phyloP scores from a whole-genome alignment of 148 eudicot species.

The Euryodendron excelsum region DNA sequence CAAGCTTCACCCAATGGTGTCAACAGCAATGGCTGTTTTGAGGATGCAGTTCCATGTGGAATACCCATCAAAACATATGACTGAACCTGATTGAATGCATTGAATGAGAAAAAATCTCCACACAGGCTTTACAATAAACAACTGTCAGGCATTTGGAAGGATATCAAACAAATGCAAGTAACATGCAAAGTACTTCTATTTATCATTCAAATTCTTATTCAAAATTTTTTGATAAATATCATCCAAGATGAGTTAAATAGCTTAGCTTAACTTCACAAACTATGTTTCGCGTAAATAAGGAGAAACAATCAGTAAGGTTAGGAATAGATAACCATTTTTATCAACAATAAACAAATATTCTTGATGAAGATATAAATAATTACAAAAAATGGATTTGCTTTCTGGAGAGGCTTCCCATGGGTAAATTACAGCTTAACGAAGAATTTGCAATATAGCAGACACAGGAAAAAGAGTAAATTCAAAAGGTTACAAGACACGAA shows the following conservation, averaged over 20 bases:
- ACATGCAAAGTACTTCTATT: slow-evolving; percentile 6
- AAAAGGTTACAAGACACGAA: background rate
- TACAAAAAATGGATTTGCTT: too few species aligned
- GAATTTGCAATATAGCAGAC: background rate
- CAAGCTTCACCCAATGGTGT: slow-evolving; percentile 67
- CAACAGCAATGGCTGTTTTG: slow-evolving; percentile 32
- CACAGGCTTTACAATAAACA: background rate
- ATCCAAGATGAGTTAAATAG: background rate
- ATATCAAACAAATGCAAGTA: background rate
- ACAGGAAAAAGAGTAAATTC: background rate
- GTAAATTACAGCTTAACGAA: background rate
- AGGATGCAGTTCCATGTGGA: slow-evolving; percentile 33
- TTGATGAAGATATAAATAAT: background rate
- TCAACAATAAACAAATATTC: background rate
- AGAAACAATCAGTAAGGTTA: too few species aligned
- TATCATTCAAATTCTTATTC: background rate
- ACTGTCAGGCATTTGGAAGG: background rate
- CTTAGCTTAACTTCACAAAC: background rate
- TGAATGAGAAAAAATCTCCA: slow-evolving; percentile 5
- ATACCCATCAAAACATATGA: slow-evolving; percentile 58
- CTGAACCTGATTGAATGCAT: slow-evolving; percentile 46
- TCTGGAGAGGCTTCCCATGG: background rate
- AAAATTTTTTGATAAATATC: background rate
- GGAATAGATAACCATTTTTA: background rate
- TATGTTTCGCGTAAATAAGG: background rate